Conservation (phyloP, 2,329 filamentous ascomycete species). For the Chalara sp. region DNA sequence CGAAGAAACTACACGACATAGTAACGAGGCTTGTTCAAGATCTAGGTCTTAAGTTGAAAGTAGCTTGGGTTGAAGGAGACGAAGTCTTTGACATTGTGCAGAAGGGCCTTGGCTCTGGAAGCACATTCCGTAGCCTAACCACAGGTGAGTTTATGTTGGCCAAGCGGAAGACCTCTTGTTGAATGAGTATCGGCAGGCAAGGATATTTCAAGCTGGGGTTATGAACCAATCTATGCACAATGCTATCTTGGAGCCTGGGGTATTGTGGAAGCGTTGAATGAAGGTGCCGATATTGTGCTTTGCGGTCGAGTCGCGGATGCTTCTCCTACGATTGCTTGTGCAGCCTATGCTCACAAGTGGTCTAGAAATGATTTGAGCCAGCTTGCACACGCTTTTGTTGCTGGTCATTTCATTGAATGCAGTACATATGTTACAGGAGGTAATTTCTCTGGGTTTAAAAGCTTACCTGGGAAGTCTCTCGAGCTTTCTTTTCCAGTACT, state of each 20-base stretch:
- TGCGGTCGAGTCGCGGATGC: constrained; percentile 38
- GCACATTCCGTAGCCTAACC: constrained; percentile 22
- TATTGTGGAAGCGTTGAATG: constrained; percentile 30
- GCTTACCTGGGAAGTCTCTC: constrained; percentile 18
- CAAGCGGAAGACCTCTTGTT: constrained; percentile 4
- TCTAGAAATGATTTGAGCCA: constrained; percentile 24
- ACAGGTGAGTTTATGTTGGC: not conserved
- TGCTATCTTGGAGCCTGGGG: constrained; percentile 42
- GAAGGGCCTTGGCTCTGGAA: constrained; percentile 4
- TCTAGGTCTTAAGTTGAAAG: constrained; percentile 25
- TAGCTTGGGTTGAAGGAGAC: constrained; percentile 40
- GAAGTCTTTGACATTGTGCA: constrained; percentile 30
- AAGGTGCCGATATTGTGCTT: constrained; percentile 37
- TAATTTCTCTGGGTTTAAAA: constrained; percentile 25
- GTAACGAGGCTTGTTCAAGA: constrained; percentile 26
- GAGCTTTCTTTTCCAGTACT: constrained; percentile 40
- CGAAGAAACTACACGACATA: constrained; percentile 28
- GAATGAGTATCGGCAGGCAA: constrained; percentile 8
- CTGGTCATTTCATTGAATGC: constrained; percentile 28
- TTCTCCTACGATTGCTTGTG: constrained; percentile 34
- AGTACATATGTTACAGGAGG: constrained; percentile 18
- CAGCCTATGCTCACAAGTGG: constrained; percentile 34
- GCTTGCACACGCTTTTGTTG: constrained; percentile 31
- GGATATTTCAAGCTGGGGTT: constrained; percentile 16
- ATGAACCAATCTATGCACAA: constrained; percentile 9